A percentile compares a stretch with the other conserved stretches of the same genome.
These are phyloP conservation scores for Tuber borchii DNA, from an alignment of 495 filamentous ascomycete genomes.

Conservation along the genomic window DNA sequence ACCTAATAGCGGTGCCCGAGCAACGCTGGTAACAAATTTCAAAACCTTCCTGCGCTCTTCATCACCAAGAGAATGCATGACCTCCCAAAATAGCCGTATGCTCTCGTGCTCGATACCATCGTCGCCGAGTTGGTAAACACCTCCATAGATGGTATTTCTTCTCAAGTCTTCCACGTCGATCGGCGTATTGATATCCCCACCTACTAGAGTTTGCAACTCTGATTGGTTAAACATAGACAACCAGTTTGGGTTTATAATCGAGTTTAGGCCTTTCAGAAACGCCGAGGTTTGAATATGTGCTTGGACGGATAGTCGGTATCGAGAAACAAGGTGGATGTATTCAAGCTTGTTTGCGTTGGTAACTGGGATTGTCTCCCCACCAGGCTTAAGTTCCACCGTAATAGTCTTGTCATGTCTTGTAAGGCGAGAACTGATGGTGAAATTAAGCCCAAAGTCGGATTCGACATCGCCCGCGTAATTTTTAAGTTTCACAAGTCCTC, in stretches of 20 bases:
- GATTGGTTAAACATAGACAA: constrained; percentile 97
- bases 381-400: constrained; percentile 66
- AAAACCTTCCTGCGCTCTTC: constrained; percentile 75
- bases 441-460: constrained; percentile 71
- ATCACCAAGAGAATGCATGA: constrained; percentile 68
- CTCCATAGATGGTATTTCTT: constrained; percentile 79
- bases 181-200: constrained; percentile 66
- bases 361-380: constrained; percentile 70
- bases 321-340: constrained; percentile 89
- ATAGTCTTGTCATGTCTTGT: constrained; percentile 53
- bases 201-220: constrained; percentile 86
- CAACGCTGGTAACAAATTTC: constrained; percentile 92
- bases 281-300: constrained; percentile 71
- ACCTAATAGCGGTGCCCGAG: constrained; percentile 81
- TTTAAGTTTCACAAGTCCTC: constrained; percentile 77
- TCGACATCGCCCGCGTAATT: constrained; percentile 80
- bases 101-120: constrained; percentile 79
- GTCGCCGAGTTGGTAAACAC: constrained; percentile 79
- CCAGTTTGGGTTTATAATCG: constrained; percentile 88
- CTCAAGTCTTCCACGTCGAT: constrained; percentile 85
- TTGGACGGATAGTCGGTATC: constrained; percentile 75
- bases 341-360: constrained; percentile 84
- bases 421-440: constrained; percentile 79
- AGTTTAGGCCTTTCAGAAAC: constrained; percentile 75
- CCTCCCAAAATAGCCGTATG: constrained; percentile 83